phyloP scores from a whole-genome alignment of 495 filamentous ascomycete species.

The Ascodesmis nigricans region DNA sequence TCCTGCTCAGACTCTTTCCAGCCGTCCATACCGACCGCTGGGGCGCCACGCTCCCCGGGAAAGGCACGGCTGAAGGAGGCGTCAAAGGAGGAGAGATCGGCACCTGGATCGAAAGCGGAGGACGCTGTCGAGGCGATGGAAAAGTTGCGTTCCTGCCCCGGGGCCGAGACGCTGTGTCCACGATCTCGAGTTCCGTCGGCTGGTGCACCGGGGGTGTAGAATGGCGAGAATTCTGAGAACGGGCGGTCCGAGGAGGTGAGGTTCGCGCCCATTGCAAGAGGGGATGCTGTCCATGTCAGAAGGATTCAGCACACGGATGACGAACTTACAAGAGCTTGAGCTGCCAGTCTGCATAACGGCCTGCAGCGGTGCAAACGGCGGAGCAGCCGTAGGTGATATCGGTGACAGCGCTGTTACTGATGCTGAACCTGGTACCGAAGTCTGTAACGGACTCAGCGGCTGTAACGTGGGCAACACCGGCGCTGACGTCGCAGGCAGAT shows the following conservation, averaged over 20 bases:
- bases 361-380: slow-evolving; percentile 3
- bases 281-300: slow-evolving; percentile 1
- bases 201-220: slow-evolving; percentile 8
- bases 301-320: no score
- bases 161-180: slow-evolving; percentile 2
- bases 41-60: slow-evolving; percentile 9
- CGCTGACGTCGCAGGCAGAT: neutral
- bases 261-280: slow-evolving; percentile 8
- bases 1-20: slow-evolving; percentile 15
- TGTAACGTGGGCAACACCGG: neutral
- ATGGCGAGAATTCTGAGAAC: slow-evolving; percentile 16
- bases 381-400: neutral
- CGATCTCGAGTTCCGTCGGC: neutral
- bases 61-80: slow-evolving; percentile 15
- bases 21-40: slow-evolving; percentile 8
- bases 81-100: slow-evolving; percentile 16
- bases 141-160: neutral
- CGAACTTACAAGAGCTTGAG: no score
- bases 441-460: neutral
- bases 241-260: slow-evolving; percentile 9
- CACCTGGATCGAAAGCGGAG: slow-evolving; percentile 11
- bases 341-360: neutral
- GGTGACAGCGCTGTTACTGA: neutral
- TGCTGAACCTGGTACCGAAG: neutral
- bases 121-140: slow-evolving; percentile 12